Percentiles rank a stretch among this genome's conserved stretches.
These are phyloP conservation scores for Gossypium turneri DNA, from an alignment of 345 rosid genomes.

Conservation along the genomic window DNA sequence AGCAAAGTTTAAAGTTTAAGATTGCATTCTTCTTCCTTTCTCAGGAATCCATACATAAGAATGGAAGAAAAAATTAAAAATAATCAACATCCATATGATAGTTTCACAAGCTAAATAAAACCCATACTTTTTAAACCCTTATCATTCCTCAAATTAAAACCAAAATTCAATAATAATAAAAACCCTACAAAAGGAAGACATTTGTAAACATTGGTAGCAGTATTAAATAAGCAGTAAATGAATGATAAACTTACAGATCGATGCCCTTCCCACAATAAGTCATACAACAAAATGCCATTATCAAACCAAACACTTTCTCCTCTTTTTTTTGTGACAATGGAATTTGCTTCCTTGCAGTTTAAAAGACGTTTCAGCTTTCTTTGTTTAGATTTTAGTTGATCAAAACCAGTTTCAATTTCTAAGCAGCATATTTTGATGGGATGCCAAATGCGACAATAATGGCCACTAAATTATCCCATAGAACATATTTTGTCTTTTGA, in stretches of 20 bases:
- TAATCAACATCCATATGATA: not conserved
- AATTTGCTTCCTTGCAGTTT: not conserved
- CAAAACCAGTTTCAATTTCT: not conserved
- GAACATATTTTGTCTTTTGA: not conserved
- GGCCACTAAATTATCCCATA: conserved; percentile 2
- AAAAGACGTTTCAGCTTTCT: not conserved
- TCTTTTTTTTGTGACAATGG: not conserved
- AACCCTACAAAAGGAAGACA: conserved; percentile 1
- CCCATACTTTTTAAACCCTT: conserved; percentile 4
- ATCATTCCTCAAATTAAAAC: not conserved
- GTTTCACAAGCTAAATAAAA: conserved; percentile 15
- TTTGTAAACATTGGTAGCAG: not conserved
- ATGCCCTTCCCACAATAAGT: conserved; percentile 55
- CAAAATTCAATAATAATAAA: not conserved
- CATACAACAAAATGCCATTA: conserved; percentile 57
- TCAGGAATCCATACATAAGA: not conserved
- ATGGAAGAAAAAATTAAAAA: too few species aligned
- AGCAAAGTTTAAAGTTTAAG: not conserved
- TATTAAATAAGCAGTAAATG: not conserved
- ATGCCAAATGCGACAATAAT: conserved; percentile 18
- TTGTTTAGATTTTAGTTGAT: not conserved
- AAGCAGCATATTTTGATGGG: conserved; percentile 10
- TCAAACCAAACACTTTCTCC: conserved; percentile 11
- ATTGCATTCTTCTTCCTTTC: not conserved
- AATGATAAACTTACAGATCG: conserved; percentile 57